phyloP scores from a whole-genome alignment of 2,329 filamentous ascomycete species.

The Hirsutella minnesotensis region DNA sequence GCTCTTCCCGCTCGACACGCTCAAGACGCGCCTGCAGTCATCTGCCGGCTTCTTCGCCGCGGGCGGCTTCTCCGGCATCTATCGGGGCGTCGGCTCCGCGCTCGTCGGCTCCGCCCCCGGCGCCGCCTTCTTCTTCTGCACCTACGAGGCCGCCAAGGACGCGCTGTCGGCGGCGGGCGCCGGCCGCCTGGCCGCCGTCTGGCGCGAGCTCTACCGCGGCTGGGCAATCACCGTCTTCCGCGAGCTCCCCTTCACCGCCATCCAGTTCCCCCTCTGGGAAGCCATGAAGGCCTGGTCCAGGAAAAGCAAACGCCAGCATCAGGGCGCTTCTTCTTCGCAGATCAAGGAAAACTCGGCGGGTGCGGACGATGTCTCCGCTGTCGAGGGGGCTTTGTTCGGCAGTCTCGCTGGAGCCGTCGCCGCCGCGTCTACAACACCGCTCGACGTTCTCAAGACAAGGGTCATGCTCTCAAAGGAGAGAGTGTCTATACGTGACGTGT shows the following conservation, averaged over 20 bases:
- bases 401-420: slow-evolving; percentile 75
- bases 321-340: slow-evolving; percentile 13
- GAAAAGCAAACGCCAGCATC: slow-evolving; percentile 12
- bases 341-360: neutral
- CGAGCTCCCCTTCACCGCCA: slow-evolving; percentile 92
- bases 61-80: slow-evolving; percentile 85
- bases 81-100: slow-evolving; percentile 81
- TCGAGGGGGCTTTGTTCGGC: slow-evolving; percentile 76
- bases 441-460: slow-evolving; percentile 93
- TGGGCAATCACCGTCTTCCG: slow-evolving; percentile 88
- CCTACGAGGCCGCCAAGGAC: slow-evolving; percentile 68
- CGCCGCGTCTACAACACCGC: slow-evolving; percentile 77
- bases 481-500: slow-evolving; percentile 45
- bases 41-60: slow-evolving; percentile 63
- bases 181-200: slow-evolving; percentile 38
- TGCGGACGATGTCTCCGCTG: slow-evolving; percentile 42
- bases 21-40: slow-evolving; percentile 95
- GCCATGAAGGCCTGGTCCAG: slow-evolving; percentile 63
- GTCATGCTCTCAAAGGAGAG: slow-evolving; percentile 78
- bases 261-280: slow-evolving; percentile 98
- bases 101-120: slow-evolving; percentile 86
- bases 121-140: slow-evolving; percentile 94
- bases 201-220: slow-evolving; percentile 79
- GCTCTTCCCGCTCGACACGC: slow-evolving; percentile 94
- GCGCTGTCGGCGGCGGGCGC: slow-evolving; percentile 22